These are phyloP conservation scores for Plantago major DNA, from an alignment of 257 asterid species.

Conservation along the genomic window DNA sequence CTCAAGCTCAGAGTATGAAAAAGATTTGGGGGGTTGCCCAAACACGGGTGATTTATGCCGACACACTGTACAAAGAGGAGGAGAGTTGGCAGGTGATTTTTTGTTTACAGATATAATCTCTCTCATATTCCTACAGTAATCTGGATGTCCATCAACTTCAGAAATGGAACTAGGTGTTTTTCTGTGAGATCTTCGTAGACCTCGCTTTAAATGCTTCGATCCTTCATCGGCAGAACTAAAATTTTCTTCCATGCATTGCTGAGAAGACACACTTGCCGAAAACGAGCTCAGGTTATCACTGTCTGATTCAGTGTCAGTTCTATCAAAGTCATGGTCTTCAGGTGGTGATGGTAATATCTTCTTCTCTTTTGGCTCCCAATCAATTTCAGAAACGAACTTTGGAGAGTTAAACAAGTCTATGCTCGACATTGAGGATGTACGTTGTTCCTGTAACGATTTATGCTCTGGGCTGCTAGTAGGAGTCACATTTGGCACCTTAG, in stretches of 20 bases:
- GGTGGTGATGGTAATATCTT: constrained; percentile 21
- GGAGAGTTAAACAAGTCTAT: constrained; percentile 45
- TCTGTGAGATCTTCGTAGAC: constrained; percentile 26
- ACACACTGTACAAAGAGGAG: constrained; percentile 85
- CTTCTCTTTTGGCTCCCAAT: constrained; percentile 45
- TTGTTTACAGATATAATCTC: constrained; percentile 40
- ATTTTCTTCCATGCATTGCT: constrained; percentile 49
- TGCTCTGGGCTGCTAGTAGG: constrained; percentile 79
- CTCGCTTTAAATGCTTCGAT: constrained; percentile 31
- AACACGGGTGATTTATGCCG: constrained; percentile 68
- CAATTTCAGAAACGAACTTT: constrained; percentile 36
- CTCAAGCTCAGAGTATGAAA: constrained; percentile 68
- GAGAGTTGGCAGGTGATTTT: constrained; percentile 54
- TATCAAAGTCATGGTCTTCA: constrained; percentile 24
- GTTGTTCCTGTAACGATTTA: constrained; percentile 33
- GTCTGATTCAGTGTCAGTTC: constrained; percentile 54
- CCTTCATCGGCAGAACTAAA: constrained; percentile 45
- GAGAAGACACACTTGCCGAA: constrained; percentile 49
- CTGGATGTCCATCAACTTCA: constrained; percentile 20
- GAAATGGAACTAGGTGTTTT: constrained; percentile 24
- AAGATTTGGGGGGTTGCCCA: constrained; percentile 67
- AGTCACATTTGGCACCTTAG: constrained; percentile 75
- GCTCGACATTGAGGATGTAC: constrained; percentile 55
- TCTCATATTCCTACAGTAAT: constrained; percentile 44
- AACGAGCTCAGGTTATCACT: constrained; percentile 47